Evolutionary conservation across 2,329 filamentous ascomycete genomes (phyloP), one percentile per base, ranked within the genome.

Genomic region (Exophiala oligosperma): DNA sequence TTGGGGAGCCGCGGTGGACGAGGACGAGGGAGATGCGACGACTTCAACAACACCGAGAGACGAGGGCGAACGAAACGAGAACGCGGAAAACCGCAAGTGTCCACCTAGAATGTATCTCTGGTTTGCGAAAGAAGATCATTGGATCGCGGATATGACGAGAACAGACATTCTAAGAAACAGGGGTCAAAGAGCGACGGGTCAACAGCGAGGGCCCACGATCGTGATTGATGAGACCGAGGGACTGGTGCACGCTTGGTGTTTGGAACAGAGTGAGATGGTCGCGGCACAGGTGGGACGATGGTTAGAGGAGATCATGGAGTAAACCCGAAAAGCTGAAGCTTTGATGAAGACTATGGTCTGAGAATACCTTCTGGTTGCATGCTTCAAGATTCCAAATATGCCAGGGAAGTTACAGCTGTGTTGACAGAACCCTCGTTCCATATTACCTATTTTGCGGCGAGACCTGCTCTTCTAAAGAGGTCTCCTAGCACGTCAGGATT

Each of bases 81-180:
- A 26, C 8, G 5, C 23, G 21, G 17, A 17, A 9, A 54, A 38
- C 4, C 32, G 9, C 8, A 35, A 35, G 7, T 2, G 32, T 8
- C 32, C 32, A 58, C 69, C 76, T 1, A 77, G 76, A 51, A 61
- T 87, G 43, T 78, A 79, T 52, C 84, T 87, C 66, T 80, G 84
- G 63, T 87, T 85, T 69, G 84, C 81, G 1, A 72, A 79, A 37
- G 72, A 80, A 49, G 84, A 87, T 66, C 82, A 85, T 66, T 87
- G 84, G 84, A 81, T 87, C 26, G 82, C 83, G 1, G 76, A 84
- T 61, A 72, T 75, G 64, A 85, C 83, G 29, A 73, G 83, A 37
- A 80, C 86, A 64, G 77, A 78, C 41, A 72, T 87, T 38, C 79
- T 86, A 48, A 70, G 69, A 40, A 65, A 73, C 9, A 43, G 78